These are phyloP conservation scores for Brassica cretica DNA, from an alignment of 345 rosid genomes.

Conservation along the genomic window DNA sequence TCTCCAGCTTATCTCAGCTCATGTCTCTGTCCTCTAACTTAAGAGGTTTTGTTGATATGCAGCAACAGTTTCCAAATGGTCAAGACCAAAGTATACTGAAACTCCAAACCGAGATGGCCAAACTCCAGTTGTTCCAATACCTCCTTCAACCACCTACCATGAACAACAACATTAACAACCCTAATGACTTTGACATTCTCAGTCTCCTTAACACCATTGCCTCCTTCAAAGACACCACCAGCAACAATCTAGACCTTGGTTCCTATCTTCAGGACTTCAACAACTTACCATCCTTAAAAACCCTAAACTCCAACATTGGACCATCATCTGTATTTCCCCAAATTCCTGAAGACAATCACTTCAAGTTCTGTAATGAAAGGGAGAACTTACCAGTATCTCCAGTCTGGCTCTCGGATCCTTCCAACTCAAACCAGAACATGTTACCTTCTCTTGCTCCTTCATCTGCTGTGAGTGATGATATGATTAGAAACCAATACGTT, in stretches of 20 bases:
- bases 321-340: conserved; percentile 29
- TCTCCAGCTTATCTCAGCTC: conserved; percentile 41
- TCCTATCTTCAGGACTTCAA: conserved; percentile 39
- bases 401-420: conserved; percentile 34
- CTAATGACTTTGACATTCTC: conserved; percentile 36
- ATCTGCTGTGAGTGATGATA: conserved; percentile 30
- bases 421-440: conserved; percentile 19
- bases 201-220: conserved; percentile 30
- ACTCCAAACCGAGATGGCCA: conserved; percentile 42
- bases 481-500: conserved; percentile 25
- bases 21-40: conserved; percentile 38
- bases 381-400: conserved; percentile 35
- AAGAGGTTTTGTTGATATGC: conserved; percentile 31
- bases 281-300: conserved; percentile 30
- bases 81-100: conserved; percentile 28
- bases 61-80: conserved; percentile 30
- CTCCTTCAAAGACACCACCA: conserved; percentile 30
- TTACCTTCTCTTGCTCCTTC: conserved; percentile 26
- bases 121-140: conserved; percentile 34
- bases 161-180: conserved; percentile 25
- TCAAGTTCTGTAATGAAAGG: conserved; percentile 29
- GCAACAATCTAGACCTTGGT: conserved; percentile 25
- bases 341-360: conserved; percentile 20
- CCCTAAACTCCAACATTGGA: conserved; percentile 32
- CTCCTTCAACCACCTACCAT: conserved; percentile 35